phyloP scores from a whole-genome alignment of 805 yeast genomes.

The Nakazawaea pomicola region DNA sequence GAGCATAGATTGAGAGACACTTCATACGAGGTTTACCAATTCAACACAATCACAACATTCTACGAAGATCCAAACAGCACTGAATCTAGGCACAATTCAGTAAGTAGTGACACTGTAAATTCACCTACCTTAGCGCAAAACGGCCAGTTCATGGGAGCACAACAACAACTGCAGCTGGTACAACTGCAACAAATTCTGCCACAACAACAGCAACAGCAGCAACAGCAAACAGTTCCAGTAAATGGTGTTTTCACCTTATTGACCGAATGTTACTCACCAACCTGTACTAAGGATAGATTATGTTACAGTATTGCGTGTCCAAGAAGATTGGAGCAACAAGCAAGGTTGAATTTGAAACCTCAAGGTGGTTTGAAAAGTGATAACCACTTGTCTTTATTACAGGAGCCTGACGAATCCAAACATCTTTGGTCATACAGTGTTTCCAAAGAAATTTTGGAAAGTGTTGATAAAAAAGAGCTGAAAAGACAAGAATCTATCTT shows the following conservation, averaged over 20 bases:
- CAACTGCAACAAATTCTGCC: constrained; percentile 5
- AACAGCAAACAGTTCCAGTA: constrained; percentile 31
- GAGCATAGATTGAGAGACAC: constrained; percentile 92
- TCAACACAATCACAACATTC: constrained; percentile 49
- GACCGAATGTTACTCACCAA: constrained; percentile 95
- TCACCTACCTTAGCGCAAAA: constrained; percentile 3
- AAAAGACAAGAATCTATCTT: constrained; percentile 94
- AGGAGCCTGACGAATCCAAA: constrained; percentile 74
- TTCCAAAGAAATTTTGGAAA: constrained; percentile 69
- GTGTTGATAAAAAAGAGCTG: constrained; percentile 76
- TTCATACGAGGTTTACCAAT: constrained; percentile 79
- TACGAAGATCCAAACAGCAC: constrained; percentile 16
- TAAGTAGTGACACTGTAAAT: constrained; percentile 3
- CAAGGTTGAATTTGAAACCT: constrained; percentile 81
- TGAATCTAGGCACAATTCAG: constrained; percentile 7
- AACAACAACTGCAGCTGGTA: constrained; percentile 6
- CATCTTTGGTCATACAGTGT: constrained; percentile 94
- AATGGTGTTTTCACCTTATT: constrained; percentile 91
- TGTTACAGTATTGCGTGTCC: constrained; percentile 98
- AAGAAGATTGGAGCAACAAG: constrained; percentile 91
- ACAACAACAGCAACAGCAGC: constrained; percentile 12
- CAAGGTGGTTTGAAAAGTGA: constrained; percentile 80
- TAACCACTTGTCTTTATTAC: constrained; percentile 61
- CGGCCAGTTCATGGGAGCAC: constrained; percentile 4
- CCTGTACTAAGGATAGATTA: constrained; percentile 81